These are phyloP conservation scores for Diutina ranongensis DNA, from an alignment of 1,139 yeast species.

Conservation along the genomic window DNA sequence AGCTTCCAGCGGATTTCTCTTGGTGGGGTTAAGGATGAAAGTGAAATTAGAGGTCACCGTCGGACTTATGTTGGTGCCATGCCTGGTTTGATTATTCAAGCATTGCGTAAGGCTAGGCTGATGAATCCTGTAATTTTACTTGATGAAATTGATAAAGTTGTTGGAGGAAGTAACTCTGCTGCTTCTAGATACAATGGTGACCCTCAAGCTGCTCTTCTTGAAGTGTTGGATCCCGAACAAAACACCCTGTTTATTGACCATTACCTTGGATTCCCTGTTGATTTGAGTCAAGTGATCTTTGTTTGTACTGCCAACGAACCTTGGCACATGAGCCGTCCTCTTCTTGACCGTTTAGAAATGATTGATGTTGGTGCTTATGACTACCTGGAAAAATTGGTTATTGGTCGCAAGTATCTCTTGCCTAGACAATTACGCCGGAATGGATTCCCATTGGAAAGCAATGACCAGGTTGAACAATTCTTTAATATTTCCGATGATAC, in stretches of 20 bases:
- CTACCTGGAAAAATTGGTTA: conserved; percentile 63
- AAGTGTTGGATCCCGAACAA: conserved; percentile 88
- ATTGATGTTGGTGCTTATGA: conserved; percentile 77
- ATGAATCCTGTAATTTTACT: conserved; percentile 84
- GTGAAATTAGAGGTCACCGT: conserved; percentile 87
- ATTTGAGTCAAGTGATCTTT: conserved; percentile 72
- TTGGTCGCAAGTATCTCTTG: conserved; percentile 57
- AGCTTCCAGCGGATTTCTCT: conserved; percentile 75
- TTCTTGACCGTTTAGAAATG: conserved; percentile 79
- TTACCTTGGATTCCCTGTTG: conserved; percentile 80
- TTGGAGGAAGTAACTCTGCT: conserved; percentile 32
- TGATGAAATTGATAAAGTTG: conserved; percentile 83
- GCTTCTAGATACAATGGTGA: conserved; percentile 54
- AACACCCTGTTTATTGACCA: conserved; percentile 72
- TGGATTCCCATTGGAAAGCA: conserved; percentile 38
- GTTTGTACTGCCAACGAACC: conserved; percentile 89
- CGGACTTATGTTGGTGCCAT: conserved; percentile 90
- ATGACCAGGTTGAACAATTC: conserved; percentile 16
- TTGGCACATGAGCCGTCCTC: conserved; percentile 63
- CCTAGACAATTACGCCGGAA: conserved; percentile 72
- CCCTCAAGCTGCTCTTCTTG: conserved; percentile 84
- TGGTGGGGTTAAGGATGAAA: conserved; percentile 85
- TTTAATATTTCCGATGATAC: conserved; percentile 35
- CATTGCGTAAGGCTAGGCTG: conserved; percentile 64
- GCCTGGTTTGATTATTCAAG: conserved; percentile 80